A percentile compares a stretch with the other conserved stretches of the same genome.
Conservation (phyloP, 75 land plant genomes). For the Selaginella moellendorffii region DNA sequence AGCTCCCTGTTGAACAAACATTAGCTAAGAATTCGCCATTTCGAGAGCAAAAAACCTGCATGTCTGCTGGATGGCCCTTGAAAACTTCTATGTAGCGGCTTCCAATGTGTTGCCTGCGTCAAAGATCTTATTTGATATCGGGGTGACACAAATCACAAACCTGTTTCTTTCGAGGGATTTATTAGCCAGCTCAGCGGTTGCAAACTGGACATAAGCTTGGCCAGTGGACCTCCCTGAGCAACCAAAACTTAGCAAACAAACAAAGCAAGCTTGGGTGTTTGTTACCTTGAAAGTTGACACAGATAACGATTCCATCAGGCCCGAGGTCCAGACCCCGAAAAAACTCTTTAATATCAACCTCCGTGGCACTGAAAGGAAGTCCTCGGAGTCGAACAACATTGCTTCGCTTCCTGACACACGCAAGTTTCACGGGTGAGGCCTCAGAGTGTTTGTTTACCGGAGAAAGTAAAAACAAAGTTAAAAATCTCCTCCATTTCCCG, state of each 20-base stretch:
- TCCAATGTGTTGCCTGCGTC: conserved; percentile 53
- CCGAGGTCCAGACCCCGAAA: conserved; percentile 28
- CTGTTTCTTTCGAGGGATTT: conserved; percentile 28
- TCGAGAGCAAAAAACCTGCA: too few relatives aligned
- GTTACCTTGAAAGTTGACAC: conserved; percentile 32
- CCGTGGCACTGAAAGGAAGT: conserved; percentile 29
- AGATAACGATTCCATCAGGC: conserved; percentile 32
- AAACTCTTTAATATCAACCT: conserved; percentile 26
- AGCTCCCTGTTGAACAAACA: conserved; percentile 19
- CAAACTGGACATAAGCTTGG: conserved; percentile 35
- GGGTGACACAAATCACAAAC: conserved; percentile 5
- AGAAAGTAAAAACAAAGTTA: too few relatives aligned
- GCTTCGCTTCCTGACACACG: conserved; percentile 25
- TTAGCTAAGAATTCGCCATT: too few relatives aligned
- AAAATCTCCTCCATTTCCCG: too few relatives aligned
- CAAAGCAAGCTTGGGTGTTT: conserved; percentile 24
- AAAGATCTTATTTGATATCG: background rate
- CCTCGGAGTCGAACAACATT: conserved; percentile 30
- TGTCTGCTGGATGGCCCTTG: conserved; percentile 33
- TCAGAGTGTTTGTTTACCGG: too few relatives aligned
- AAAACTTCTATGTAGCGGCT: conserved; percentile 60
- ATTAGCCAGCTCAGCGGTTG: conserved; percentile 25
- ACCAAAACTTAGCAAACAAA: background rate
- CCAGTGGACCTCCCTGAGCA: conserved; percentile 30
- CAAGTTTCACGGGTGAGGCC: too few relatives aligned